phyloP scores from a whole-genome alignment of 2,329 filamentous ascomycete genomes.

The Coniochaeta sp. region DNA sequence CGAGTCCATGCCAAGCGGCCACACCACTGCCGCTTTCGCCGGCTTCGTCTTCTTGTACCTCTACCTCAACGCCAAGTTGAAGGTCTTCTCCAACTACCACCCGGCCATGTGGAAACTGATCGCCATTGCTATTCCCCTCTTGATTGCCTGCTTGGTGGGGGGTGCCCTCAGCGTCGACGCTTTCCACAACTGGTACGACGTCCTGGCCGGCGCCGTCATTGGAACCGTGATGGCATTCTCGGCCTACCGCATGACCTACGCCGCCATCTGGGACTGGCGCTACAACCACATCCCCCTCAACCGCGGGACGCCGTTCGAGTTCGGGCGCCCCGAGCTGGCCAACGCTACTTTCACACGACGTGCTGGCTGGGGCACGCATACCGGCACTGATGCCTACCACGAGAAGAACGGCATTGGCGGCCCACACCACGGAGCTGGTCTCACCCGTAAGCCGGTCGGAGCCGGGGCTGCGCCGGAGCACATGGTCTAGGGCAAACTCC shows the following conservation, averaged over 20 bases:
- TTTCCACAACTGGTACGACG: slow-evolving; percentile 70
- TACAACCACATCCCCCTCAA: slow-evolving; percentile 59
- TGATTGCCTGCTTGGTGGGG: slow-evolving; percentile 60
- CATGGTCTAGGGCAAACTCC: neutral
- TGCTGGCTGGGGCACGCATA: slow-evolving; percentile 48
- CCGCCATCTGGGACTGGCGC: slow-evolving; percentile 60
- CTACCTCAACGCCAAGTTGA: slow-evolving; percentile 73
- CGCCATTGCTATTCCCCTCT: slow-evolving; percentile 57
- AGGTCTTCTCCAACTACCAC: slow-evolving; percentile 66
- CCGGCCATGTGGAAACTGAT: slow-evolving; percentile 68
- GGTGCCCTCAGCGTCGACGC: slow-evolving; percentile 65
- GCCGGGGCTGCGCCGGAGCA: neutral
- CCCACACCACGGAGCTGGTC: neutral
- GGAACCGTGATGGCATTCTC: slow-evolving; percentile 59
- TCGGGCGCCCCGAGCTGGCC: slow-evolving; percentile 39
- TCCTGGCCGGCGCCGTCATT: slow-evolving; percentile 58
- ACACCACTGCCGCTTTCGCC: slow-evolving; percentile 66
- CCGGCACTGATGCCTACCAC: neutral
- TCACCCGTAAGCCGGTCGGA: slow-evolving; percentile 2
- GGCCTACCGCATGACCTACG: slow-evolving; percentile 60
- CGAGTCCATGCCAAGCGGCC: slow-evolving; percentile 66
- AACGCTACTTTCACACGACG: slow-evolving; percentile 50
- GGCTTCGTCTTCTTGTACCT: slow-evolving; percentile 64
- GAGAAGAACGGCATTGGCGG: neutral
- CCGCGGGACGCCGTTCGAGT: slow-evolving; percentile 46